A percentile compares a stretch with the other conserved stretches of the same genome.
phyloP scores from a whole-genome alignment of 2,329 filamentous ascomycete genomes.

The Colletotrichum scovillei region DNA sequence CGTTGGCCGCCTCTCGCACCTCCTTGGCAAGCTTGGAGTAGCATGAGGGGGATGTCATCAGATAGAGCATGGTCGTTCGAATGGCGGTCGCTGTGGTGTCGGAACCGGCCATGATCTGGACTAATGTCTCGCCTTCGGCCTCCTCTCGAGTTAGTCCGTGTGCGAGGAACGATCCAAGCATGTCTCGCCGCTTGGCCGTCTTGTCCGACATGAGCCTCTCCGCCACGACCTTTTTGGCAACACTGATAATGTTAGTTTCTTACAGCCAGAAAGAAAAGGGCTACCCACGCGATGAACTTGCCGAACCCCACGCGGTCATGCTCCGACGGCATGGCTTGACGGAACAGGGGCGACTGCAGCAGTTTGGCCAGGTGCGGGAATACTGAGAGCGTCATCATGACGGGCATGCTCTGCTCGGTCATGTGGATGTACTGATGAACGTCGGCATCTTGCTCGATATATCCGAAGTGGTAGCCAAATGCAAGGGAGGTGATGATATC shows the following conservation, averaged over 20 bases:
- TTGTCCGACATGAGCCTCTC: constrained; percentile 38
- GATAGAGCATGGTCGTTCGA: constrained; percentile 61
- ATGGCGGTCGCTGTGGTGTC: constrained; percentile 51
- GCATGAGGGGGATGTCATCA: constrained; percentile 60
- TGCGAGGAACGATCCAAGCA: constrained; percentile 55
- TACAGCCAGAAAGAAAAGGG: neutral
- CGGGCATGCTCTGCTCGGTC: constrained; percentile 53
- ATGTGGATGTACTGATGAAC: constrained; percentile 60
- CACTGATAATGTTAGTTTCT: constrained; percentile 15
- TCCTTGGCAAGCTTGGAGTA: constrained; percentile 60
- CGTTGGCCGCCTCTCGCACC: constrained; percentile 49
- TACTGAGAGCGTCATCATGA: constrained; percentile 55
- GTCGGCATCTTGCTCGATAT: constrained; percentile 59
- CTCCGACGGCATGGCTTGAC: constrained; percentile 53
- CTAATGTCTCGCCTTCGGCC: constrained; percentile 45
- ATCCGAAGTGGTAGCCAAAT: constrained; percentile 63
- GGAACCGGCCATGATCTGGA: constrained; percentile 49
- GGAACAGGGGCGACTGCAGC: constrained; percentile 53
- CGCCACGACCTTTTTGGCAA: constrained; percentile 40
- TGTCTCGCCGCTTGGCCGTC: constrained; percentile 44
- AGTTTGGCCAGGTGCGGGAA: constrained; percentile 54
- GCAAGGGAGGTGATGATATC: constrained; percentile 66
- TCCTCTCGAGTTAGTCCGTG: constrained; percentile 47
- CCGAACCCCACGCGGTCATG: constrained; percentile 53
- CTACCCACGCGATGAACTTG: constrained; percentile 46